A percentile compares a stretch with the other conserved stretches of the same genome.
These are phyloP conservation scores for Bassia scoparia DNA, from an alignment of 148 eudicot genomes.

Conservation along the genomic window DNA sequence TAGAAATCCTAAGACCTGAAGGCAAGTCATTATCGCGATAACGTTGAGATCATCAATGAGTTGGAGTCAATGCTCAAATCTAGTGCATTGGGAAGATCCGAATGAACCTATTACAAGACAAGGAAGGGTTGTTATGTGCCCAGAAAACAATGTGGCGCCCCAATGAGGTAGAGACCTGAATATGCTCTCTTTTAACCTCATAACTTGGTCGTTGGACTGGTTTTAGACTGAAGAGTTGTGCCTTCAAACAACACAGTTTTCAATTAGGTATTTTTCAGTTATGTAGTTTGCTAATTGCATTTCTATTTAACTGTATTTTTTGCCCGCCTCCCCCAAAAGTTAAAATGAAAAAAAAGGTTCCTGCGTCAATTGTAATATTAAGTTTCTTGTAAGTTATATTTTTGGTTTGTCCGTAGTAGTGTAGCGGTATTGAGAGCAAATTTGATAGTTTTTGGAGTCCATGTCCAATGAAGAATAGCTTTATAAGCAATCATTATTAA, in stretches of 20 bases:
- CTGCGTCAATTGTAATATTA: conserved; percentile 12
- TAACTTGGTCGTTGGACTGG: not conserved
- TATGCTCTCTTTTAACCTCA: conserved; percentile 39
- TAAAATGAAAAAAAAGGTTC: not conserved
- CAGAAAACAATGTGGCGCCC: conserved; percentile 69
- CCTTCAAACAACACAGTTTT: not conserved
- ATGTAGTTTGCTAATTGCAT: conserved; percentile 17
- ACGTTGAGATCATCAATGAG: conserved; percentile 46
- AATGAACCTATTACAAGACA: conserved; percentile 57
- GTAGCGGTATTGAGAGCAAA: conserved; percentile 5
- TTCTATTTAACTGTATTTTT: conserved; percentile 21
- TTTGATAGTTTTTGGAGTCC: conserved; percentile 6
- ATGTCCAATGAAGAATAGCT: not conserved
- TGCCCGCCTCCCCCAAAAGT: not conserved
- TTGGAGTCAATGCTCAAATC: conserved; percentile 46
- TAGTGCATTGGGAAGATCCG: conserved; percentile 56
- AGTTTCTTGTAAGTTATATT: not conserved
- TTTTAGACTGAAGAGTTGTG: not conserved
- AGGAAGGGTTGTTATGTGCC: conserved; percentile 57
- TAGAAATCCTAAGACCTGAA: conserved; percentile 55
- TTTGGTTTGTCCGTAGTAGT: conserved; percentile 12
- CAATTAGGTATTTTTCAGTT: conserved; percentile 29
- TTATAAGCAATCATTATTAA: not conserved
- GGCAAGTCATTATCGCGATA: conserved; percentile 63
- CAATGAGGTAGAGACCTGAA: conserved; percentile 37